Percentiles rank a stretch among this genome's conserved stretches.
phyloP scores from a whole-genome alignment of 2,329 filamentous ascomycete genomes.

The Fusarium palustre region DNA sequence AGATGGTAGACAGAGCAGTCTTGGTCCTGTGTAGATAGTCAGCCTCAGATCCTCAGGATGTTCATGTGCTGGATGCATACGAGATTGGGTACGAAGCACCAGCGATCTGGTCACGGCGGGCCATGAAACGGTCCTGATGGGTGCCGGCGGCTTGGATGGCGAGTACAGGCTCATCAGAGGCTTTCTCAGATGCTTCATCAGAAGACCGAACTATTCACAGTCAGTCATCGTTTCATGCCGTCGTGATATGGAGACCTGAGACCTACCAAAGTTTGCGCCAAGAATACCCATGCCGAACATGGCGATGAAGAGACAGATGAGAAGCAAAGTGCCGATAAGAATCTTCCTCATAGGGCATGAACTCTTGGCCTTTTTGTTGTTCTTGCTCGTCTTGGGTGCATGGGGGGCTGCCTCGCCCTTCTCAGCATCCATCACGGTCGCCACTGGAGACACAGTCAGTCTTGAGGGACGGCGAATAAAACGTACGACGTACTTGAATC shows the following conservation, averaged over 20 bases:
- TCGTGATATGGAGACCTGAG: not conserved
- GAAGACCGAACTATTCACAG: constrained; percentile 1
- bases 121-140: constrained; percentile 1
- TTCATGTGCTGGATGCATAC: constrained; percentile 43
- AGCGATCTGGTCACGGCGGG: constrained; percentile 30
- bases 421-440: constrained; percentile 47
- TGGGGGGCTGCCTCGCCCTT: constrained; percentile 32
- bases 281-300: constrained; percentile 50
- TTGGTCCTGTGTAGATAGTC: constrained; percentile 47
- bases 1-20: constrained; percentile 51
- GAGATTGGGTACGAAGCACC: constrained; percentile 51
- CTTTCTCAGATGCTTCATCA: too few relatives aligned
- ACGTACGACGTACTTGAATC: constrained; percentile 33
- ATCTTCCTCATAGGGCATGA: constrained; percentile 21
- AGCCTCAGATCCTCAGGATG: not conserved
- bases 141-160: not conserved
- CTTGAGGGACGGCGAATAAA: not conserved
- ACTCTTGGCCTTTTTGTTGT: constrained; percentile 19
- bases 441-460: constrained; percentile 44
- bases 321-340: constrained; percentile 19
- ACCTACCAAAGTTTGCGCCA: constrained; percentile 45
- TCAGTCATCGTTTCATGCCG: constrained; percentile 7
- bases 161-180: not conserved
- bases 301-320: constrained; percentile 31
- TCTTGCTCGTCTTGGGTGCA: constrained; percentile 4